These are phyloP conservation scores for Luzula sylvatica DNA, from an alignment of 176 grass and related monocot species.

Conservation along the genomic window DNA sequence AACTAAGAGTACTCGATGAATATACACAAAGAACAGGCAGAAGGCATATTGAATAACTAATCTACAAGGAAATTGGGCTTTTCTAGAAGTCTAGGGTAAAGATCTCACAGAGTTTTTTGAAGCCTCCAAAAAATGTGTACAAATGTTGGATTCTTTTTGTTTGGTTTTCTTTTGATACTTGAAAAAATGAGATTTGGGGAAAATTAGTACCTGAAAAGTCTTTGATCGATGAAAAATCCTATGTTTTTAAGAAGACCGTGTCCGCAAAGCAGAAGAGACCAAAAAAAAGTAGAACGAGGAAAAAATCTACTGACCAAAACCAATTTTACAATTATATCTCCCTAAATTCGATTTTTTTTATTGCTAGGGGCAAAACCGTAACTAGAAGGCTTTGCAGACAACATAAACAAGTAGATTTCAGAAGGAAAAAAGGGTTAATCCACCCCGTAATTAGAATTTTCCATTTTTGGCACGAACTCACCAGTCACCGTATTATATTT, in stretches of 20 bases:
- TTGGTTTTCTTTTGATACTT: too few relatives aligned
- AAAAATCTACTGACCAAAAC: constrained; percentile 3
- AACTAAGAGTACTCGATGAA: too few relatives aligned
- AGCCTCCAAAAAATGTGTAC: not conserved
- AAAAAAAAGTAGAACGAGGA: constrained; percentile 12
- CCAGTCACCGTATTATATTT: too few relatives aligned
- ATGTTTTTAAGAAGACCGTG: constrained; percentile 3
- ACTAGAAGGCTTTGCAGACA: not conserved
- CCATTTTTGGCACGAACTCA: constrained; percentile 4
- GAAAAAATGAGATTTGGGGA: not conserved
- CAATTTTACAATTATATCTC: constrained; percentile 14
- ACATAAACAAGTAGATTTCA: not conserved
- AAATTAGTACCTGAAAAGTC: constrained; percentile 10
- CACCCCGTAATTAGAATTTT: constrained; percentile 4
- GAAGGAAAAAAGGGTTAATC: not conserved
- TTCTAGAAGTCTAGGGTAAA: too few relatives aligned
- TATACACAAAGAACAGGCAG: too few relatives aligned
- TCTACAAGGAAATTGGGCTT: too few relatives aligned
- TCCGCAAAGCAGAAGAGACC: constrained; percentile 4
- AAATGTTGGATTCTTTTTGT: too few relatives aligned
- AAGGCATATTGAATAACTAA: too few relatives aligned
- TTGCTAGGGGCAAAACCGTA: constrained; percentile 4
- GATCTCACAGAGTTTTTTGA: not conserved
- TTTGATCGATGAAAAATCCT: not conserved
- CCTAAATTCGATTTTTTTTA: not conserved